phyloP scores from a whole-genome alignment of 176 grass and related monocot species.

The Oropetium thomaeum region DNA sequence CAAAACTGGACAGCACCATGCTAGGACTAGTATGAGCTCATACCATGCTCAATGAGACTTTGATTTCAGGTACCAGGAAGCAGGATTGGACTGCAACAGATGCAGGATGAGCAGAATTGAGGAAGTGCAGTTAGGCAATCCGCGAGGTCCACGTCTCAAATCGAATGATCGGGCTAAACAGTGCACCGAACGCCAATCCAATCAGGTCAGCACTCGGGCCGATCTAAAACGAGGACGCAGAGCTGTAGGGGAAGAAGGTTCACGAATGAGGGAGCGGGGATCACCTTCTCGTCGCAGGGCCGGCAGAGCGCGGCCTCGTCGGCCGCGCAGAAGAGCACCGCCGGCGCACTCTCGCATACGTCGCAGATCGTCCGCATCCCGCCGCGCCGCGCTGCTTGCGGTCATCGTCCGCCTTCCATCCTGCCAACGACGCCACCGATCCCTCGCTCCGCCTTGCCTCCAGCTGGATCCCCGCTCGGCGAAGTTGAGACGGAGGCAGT shows the following conservation, averaged over 20 bases:
- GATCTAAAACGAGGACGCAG: conserved; percentile 7
- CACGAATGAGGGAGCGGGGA: not conserved
- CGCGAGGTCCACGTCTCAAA: not conserved
- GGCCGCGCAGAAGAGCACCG: conserved; percentile 93
- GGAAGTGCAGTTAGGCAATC: not conserved
- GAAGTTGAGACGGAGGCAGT: not conserved
- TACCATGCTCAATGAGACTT: not conserved
- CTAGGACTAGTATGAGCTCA: not conserved
- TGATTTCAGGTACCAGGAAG: not conserved
- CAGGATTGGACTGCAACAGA: not conserved
- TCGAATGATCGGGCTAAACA: not conserved
- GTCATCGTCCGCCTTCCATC: conserved; percentile 33
- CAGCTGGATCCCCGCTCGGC: not conserved
- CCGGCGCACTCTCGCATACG: conserved; percentile 87
- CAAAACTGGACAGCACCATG: not conserved
- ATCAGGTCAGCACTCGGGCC: not conserved
- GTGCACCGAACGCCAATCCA: not conserved
- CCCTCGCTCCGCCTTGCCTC: not conserved
- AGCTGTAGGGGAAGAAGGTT: not conserved
- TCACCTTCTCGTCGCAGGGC: conserved; percentile 88
- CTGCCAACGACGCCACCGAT: not conserved
- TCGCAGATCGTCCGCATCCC: conserved; percentile 98
- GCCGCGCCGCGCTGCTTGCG: conserved; percentile 11
- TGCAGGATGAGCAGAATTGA: not conserved
- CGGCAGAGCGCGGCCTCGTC: conserved; percentile 95